A percentile compares a stretch with the other conserved stretches of the same genome.
Evolutionary conservation across 257 asterid genomes (phyloP).

Genomic region (Solanum stenotomum): DNA sequence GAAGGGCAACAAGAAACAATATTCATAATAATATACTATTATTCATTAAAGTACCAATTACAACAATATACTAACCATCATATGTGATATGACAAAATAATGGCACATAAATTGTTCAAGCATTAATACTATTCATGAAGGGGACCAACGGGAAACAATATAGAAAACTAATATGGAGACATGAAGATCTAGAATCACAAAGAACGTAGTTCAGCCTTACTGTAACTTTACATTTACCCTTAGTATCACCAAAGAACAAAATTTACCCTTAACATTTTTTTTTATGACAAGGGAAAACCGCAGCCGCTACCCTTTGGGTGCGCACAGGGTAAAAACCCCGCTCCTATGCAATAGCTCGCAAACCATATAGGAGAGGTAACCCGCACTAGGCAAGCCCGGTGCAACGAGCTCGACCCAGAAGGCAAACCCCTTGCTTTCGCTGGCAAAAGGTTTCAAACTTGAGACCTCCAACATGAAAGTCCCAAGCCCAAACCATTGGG

Average conservation of each 20-base stretch:
- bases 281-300: too few species aligned
- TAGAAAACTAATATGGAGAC: neutral
- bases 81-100: neutral
- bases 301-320: too few species aligned
- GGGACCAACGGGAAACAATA: neutral
- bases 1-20: neutral
- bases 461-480: too few species aligned
- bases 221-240: neutral
- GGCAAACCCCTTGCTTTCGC: too few species aligned
- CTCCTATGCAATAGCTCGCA: too few species aligned
- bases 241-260: neutral
- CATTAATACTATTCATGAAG: neutral
- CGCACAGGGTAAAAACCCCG: too few species aligned
- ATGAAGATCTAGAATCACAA: neutral
- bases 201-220: neutral
- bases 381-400: too few species aligned
- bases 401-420: too few species aligned
- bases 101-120: neutral
- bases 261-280: neutral
- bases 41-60: neutral
- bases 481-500: too few species aligned
- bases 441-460: too few species aligned
- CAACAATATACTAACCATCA: neutral
- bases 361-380: too few species aligned
- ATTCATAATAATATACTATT: neutral